Conservation (phyloP, 129 eudicot species). For the Flaveria linearis region DNA sequence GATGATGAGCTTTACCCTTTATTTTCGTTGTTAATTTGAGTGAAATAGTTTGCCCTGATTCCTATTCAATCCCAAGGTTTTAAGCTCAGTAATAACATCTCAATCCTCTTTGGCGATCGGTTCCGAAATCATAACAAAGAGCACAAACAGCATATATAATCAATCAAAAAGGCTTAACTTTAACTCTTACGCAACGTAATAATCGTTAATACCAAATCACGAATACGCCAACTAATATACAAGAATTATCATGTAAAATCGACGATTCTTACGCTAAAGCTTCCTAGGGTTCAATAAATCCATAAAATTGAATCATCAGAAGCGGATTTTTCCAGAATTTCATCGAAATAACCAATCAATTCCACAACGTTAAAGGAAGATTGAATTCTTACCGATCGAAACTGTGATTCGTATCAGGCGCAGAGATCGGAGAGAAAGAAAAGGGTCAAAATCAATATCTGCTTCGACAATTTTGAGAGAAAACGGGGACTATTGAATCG, state of each 20-base stretch:
- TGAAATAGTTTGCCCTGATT: background rate
- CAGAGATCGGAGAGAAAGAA: constrained; percentile 16
- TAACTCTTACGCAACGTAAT: too few relatives aligned
- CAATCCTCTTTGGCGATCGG: background rate
- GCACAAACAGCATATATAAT: background rate
- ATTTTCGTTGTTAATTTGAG: background rate
- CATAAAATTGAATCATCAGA: background rate
- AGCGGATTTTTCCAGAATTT: background rate
- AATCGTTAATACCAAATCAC: too few relatives aligned
- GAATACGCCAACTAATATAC: too few relatives aligned
- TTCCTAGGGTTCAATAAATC: too few relatives aligned
- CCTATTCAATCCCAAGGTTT: background rate
- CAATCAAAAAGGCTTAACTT: background rate
- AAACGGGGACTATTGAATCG: background rate
- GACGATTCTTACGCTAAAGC: too few relatives aligned
- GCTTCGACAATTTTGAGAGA: constrained; percentile 16
- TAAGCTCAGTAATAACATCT: background rate
- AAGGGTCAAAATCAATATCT: constrained; percentile 14
- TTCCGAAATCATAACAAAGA: background rate
- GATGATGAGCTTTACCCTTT: background rate
- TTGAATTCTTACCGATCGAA: constrained; percentile 22
- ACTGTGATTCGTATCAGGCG: constrained; percentile 15
- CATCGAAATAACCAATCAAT: background rate
- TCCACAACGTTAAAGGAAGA: background rate
- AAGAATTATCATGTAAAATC: too few relatives aligned